Percentiles rank a stretch among this genome's conserved stretches.
Evolutionary conservation across 208 protist genomes (phyloP).

Genomic region (Vickermania spadyakhi): DNA sequence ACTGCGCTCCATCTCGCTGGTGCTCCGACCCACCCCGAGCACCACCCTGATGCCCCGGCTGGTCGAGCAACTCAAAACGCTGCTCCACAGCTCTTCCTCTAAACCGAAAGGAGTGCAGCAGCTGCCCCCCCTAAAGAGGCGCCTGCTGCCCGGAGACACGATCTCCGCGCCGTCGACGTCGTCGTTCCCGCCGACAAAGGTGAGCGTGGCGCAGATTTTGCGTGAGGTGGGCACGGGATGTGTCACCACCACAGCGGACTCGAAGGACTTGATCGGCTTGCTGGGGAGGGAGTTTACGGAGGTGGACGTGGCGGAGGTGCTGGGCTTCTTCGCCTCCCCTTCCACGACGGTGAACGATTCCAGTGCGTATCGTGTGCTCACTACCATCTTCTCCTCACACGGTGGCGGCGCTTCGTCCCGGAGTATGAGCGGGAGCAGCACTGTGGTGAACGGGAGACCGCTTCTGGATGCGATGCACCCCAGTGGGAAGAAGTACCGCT

Average conservation of each 20-base stretch:
- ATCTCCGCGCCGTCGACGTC: background rate
- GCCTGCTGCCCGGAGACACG: background rate
- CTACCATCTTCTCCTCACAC: constrained; percentile 28
- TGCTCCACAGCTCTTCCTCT: background rate
- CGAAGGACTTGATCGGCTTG: constrained; percentile 64
- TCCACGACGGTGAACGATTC: constrained; percentile 48
- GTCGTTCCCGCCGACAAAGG: background rate
- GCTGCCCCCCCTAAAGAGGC: background rate
- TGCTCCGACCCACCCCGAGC: constrained; percentile 30
- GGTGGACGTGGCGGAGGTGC: constrained; percentile 72
- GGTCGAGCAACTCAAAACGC: background rate
- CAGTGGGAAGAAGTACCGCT: constrained; percentile 47
- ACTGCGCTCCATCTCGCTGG: constrained; percentile 31
- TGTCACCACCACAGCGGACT: constrained; percentile 75
- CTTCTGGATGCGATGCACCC: constrained; percentile 58
- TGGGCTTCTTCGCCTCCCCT: constrained; percentile 82
- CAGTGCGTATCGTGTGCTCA: constrained; percentile 67
- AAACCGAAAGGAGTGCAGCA: background rate
- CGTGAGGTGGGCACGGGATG: constrained; percentile 76
- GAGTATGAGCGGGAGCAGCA: constrained; percentile 35
- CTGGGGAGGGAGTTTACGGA: constrained; percentile 67
- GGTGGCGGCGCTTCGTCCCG: constrained; percentile 4
- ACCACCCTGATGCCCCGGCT: background rate
- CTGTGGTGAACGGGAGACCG: constrained; percentile 64
- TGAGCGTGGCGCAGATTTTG: constrained; percentile 72